phyloP scores from a whole-genome alignment of 2,329 filamentous ascomycete species.

The Meredithiella fracta region DNA sequence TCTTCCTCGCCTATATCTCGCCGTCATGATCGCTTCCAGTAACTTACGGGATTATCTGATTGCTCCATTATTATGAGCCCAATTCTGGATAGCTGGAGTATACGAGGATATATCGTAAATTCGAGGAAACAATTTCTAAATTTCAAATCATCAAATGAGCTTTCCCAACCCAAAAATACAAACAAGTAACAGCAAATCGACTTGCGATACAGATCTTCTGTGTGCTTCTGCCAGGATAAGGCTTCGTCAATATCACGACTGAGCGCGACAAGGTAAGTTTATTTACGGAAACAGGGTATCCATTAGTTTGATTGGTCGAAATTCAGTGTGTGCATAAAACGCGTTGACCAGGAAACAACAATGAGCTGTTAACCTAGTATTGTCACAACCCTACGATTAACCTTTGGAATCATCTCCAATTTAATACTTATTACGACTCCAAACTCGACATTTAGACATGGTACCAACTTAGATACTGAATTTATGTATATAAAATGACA shows the following conservation, averaged over 20 bases:
- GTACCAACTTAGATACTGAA: no score
- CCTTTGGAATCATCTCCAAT: no score
- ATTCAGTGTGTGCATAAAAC: not conserved
- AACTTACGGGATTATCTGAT: conserved; percentile 7
- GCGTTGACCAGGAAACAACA: not conserved
- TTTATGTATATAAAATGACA: not conserved
- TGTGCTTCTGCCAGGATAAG: not conserved
- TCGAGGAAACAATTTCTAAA: not conserved
- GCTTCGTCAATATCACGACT: not conserved
- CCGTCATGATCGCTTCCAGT: not conserved
- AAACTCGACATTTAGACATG: not conserved
- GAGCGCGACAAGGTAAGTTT: not conserved
- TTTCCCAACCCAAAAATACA: not conserved
- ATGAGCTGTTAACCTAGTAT: not conserved
- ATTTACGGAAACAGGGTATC: not conserved
- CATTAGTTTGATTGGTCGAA: not conserved
- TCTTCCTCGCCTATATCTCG: not conserved
- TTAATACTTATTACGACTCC: no score
- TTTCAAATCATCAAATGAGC: not conserved
- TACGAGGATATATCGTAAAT: not conserved
- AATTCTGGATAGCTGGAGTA: not conserved
- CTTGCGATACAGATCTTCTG: not conserved
- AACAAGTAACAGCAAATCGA: not conserved
- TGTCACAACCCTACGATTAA: not conserved
- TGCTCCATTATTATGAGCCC: conserved; percentile 3